Conservation (phyloP, 805 yeast species). For the Nakazawaea pomicola region DNA sequence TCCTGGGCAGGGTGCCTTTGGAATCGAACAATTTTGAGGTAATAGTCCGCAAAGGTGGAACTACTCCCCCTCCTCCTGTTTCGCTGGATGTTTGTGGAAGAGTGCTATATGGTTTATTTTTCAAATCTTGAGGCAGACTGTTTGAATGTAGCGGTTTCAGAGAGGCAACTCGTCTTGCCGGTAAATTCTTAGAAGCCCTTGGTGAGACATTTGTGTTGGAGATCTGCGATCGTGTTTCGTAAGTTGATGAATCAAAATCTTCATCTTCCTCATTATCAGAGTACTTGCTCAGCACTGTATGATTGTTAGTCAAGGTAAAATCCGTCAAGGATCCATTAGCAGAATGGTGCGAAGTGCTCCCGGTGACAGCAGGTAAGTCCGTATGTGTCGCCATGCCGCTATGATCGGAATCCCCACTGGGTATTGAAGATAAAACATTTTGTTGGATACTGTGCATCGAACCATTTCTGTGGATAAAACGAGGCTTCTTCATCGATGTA, state of each 20-base stretch:
- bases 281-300: background rate
- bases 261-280: conserved; percentile 9
- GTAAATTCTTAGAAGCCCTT: background rate
- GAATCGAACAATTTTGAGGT: conserved; percentile 71
- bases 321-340: conserved; percentile 2
- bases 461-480: conserved; percentile 8
- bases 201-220: conserved; percentile 8
- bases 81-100: conserved; percentile 1
- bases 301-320: conserved; percentile 1
- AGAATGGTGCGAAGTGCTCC: too few relatives aligned
- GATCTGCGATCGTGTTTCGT: conserved; percentile 8
- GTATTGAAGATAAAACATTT: background rate
- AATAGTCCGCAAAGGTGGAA: conserved; percentile 51
- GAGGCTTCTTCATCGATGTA: conserved; percentile 5
- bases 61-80: too few relatives aligned
- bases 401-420: background rate
- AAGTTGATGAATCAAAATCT: conserved; percentile 11
- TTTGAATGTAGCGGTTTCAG: conserved; percentile 9
- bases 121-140: conserved; percentile 12
- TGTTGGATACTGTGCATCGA: conserved; percentile 6
- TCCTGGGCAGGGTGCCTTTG: conserved; percentile 65
- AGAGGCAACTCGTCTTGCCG: conserved; percentile 11
- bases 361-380: too few relatives aligned
- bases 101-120: conserved; percentile 23
- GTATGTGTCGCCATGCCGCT: too few relatives aligned